Evolutionary conservation across 1,139 yeast species (phyloP), one percentile per base, ranked within the genome.

Genomic region (Yamadazyma friedrichii): DNA sequence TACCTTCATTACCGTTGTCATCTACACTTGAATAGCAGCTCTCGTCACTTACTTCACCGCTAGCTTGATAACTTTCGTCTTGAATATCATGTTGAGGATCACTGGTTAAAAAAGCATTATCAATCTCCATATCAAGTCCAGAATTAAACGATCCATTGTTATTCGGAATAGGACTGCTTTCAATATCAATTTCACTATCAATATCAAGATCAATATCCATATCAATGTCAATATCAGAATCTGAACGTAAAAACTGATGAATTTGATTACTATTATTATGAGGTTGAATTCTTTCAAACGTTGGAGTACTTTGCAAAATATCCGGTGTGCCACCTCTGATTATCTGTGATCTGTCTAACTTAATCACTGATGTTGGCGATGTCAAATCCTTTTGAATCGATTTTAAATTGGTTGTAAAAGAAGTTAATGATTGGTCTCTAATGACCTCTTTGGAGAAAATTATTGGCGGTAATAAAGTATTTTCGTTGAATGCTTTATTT

Each of bases 61-160:
- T 20, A 6, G 24, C 8, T 20, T 20, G 5, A 8, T 20, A 20
- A 20, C 8, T 20, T 20, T 20, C 8, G 24, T 20, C 24, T 20
- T 20, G 8, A 20, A 8, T 20, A 20, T 20, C 24, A 20, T 20
- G 5, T 20, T 20, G 24, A 20, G 24, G 24, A 25, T 58, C 61
- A 9, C 58, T 51, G n/a, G 56, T 55, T 20, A 56, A 36, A 32
- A 55, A 54, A 6, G 55, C 60, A 13, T 47, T 38, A 36, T 58
- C 61, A 10, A 57, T 51, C 31, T 51, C 31, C 6, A 34, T 10
- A 8, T 26, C 31, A 10, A 26, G 12, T 20, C 8, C 24, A 20
- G 13, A 26, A 26, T 26, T 44, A 12, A 15, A 10, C n/a, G n/a
- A n/a, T n/a, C n/a, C n/a, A 13, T 13, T 8, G 8, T 20, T 20